These are phyloP conservation scores for Colletotrichum godetiae DNA, from an alignment of 2,329 filamentous ascomycete genomes.

Conservation along the genomic window DNA sequence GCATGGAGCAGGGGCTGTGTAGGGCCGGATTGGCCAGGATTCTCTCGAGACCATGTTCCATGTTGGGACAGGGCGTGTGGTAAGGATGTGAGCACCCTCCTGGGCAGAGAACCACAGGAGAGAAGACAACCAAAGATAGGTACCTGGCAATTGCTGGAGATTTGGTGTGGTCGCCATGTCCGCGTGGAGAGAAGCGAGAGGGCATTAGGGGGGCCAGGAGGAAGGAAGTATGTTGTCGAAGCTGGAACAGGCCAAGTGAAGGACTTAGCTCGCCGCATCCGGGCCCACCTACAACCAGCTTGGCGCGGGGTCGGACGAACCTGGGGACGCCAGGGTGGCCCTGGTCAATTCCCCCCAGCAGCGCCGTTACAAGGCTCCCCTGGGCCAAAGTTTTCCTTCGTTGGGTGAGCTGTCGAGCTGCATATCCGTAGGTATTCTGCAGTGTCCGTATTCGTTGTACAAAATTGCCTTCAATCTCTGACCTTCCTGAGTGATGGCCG, in stretches of 20 bases:
- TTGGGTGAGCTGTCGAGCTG: not conserved
- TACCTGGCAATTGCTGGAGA: constrained; percentile 8
- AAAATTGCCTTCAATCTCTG: not conserved
- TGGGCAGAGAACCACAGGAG: not conserved
- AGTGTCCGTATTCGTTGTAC: not conserved
- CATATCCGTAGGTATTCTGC: not conserved
- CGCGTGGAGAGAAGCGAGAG: not conserved
- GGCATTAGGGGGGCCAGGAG: not conserved
- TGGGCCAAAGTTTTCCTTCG: not conserved
- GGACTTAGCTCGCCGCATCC: constrained; percentile 17
- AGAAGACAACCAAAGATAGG: not conserved
- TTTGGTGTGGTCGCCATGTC: constrained; percentile 17
- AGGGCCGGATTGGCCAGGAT: constrained; percentile 20
- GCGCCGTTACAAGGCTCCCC: constrained; percentile 7
- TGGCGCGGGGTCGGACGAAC: constrained; percentile 35
- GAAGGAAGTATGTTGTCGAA: constrained; percentile 1
- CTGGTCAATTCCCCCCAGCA: constrained; percentile 1
- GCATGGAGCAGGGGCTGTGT: constrained; percentile 19
- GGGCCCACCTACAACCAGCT: constrained; percentile 17
- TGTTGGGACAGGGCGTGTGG: not conserved
- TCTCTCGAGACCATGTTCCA: constrained; percentile 18
- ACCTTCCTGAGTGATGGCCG: not conserved
- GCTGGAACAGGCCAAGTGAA: constrained; percentile 25
- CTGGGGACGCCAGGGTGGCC: constrained; percentile 19
- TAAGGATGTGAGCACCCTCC: not conserved